Evolutionary conservation across 2,329 filamentous ascomycete genomes (phyloP).

Genomic region (Trichoderma aggressivum): DNA sequence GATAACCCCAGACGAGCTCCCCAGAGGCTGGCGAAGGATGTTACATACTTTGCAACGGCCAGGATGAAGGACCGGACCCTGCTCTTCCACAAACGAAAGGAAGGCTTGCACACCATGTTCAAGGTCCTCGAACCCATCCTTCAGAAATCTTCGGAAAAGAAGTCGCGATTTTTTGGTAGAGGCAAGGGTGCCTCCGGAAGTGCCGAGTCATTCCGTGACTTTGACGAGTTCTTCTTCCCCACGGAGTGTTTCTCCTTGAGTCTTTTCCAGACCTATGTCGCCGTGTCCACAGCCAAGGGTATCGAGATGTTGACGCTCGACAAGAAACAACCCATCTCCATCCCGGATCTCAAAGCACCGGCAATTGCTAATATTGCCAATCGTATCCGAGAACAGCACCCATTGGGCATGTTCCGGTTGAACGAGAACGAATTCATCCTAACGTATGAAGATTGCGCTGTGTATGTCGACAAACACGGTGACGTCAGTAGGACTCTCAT

Average conservation of each 20-base stretch:
- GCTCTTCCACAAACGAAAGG: conserved; percentile 95
- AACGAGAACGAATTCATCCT: conserved; percentile 90
- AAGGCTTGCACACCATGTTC: conserved; percentile 88
- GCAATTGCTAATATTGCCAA: conserved; percentile 81
- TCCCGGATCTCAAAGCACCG: conserved; percentile 78
- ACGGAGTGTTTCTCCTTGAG: conserved; percentile 94
- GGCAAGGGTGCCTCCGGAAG: conserved; percentile 61
- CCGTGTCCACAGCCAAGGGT: conserved; percentile 85
- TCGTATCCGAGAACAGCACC: conserved; percentile 77
- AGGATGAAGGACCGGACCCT: conserved; percentile 95
- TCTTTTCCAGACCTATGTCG: conserved; percentile 90
- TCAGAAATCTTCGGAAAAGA: conserved; percentile 86
- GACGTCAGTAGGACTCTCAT: conserved; percentile 91
- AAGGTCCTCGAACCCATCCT: conserved; percentile 95
- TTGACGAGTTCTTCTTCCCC: conserved; percentile 97
- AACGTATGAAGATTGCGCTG: conserved; percentile 91
- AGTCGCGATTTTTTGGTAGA: conserved; percentile 61
- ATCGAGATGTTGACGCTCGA: conserved; percentile 96
- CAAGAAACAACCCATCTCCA: conserved; percentile 92
- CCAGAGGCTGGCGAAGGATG: conserved; percentile 87
- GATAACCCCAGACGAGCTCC: conserved; percentile 82
- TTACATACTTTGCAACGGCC: conserved; percentile 93
- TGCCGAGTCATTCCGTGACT: conserved; percentile 96
- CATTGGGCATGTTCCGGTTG: conserved; percentile 93
- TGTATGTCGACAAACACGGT: conserved; percentile 97